phyloP scores from a whole-genome alignment of 2,329 filamentous ascomycete species.

The Arachnopeziza araneosa region DNA sequence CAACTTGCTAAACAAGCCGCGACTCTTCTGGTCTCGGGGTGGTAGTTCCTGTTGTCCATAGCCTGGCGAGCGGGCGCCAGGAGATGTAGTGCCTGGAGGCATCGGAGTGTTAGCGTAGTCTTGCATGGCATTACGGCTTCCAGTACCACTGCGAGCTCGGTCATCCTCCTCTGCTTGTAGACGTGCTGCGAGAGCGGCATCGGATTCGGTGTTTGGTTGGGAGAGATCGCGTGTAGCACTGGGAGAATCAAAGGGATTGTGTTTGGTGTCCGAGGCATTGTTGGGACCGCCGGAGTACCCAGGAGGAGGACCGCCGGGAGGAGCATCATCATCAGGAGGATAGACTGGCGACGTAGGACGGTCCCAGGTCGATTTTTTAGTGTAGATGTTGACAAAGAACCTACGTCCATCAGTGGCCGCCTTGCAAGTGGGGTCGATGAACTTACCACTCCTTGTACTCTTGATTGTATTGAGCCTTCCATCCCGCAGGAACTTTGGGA shows the following conservation, averaged over 20 bases:
- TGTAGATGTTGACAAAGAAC: constrained; percentile 89
- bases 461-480: constrained; percentile 79
- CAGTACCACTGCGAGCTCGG: constrained; percentile 35
- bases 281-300: constrained; percentile 37
- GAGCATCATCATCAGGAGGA: constrained; percentile 46
- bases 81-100: constrained; percentile 16
- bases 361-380: constrained; percentile 88
- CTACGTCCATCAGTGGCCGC: constrained; percentile 36
- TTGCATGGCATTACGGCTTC: constrained; percentile 13
- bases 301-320: constrained; percentile 56
- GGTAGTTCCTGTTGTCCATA: constrained; percentile 33
- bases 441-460: constrained; percentile 79
- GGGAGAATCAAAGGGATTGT: constrained; percentile 58
- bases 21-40: constrained; percentile 34
- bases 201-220: constrained; percentile 44
- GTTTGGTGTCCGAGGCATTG: constrained; percentile 48
- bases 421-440: background rate
- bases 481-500: constrained; percentile 62
- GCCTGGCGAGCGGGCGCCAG: background rate
- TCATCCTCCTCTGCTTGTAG: constrained; percentile 82
- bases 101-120: constrained; percentile 27
- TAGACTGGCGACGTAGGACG: constrained; percentile 66
- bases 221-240: background rate
- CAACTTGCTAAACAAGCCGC: constrained; percentile 48
- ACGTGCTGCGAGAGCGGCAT: constrained; percentile 68